Evolutionary conservation across 2,329 filamentous ascomycete species (phyloP).

Genomic region (Fusarium falciforme): DNA sequence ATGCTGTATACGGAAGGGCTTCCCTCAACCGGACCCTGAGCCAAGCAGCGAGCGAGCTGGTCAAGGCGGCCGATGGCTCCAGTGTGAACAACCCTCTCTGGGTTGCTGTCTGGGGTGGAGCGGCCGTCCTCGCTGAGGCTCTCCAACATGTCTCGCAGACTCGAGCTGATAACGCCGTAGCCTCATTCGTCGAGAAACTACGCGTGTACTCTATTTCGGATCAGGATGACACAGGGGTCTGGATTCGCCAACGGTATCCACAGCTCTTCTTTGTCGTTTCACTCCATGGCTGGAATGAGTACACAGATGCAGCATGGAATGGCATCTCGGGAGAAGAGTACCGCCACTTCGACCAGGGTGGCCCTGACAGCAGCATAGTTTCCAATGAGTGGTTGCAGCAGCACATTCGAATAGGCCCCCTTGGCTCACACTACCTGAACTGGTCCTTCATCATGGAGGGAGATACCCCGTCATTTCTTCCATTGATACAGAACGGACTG

Average conservation of each 20-base stretch:
- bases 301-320: constrained; percentile 63
- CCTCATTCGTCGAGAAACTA: constrained; percentile 53
- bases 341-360: not conserved
- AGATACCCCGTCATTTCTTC: constrained; percentile 61
- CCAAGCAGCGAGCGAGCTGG: constrained; percentile 5
- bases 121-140: constrained; percentile 62
- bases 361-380: constrained; percentile 48
- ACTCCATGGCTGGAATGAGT: constrained; percentile 66
- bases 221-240: constrained; percentile 66
- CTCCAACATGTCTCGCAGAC: constrained; percentile 50
- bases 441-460: constrained; percentile 62
- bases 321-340: constrained; percentile 54
- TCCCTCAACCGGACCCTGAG: not conserved
- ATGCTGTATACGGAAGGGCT: constrained; percentile 37
- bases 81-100: constrained; percentile 58
- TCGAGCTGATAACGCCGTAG: constrained; percentile 45
- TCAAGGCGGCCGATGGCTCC: constrained; percentile 48
- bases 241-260: constrained; percentile 65
- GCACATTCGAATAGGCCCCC: constrained; percentile 60
- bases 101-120: constrained; percentile 64
- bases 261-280: constrained; percentile 66
- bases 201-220: constrained; percentile 67
- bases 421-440: constrained; percentile 57
- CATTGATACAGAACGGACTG: constrained; percentile 47
- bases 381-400: constrained; percentile 61